Conservation (phyloP, 2,329 filamentous ascomycete genomes). For the Botrytis pseudocinerea region DNA sequence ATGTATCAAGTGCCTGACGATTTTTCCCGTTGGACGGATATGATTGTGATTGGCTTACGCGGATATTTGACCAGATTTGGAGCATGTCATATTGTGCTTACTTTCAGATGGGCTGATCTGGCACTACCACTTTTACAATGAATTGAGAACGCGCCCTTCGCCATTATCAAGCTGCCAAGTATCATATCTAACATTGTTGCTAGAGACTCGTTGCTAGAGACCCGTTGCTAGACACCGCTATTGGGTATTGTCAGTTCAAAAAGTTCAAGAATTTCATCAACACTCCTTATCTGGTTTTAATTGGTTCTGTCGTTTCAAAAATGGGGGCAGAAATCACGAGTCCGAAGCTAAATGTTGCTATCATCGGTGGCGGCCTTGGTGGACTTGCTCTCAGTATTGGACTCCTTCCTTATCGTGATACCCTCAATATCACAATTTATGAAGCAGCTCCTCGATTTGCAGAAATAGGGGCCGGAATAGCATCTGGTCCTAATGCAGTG, state of each 20-base stretch:
- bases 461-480: constrained; percentile 34
- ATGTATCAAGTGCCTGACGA: not conserved
- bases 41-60: not conserved
- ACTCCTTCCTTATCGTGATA: constrained; percentile 22
- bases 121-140: not conserved
- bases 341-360: constrained; percentile 25
- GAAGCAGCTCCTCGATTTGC: constrained; percentile 28
- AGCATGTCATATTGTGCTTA: not conserved
- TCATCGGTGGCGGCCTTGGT: constrained; percentile 35
- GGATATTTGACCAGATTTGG: not conserved
- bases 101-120: not conserved
- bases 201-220: not conserved
- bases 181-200: not conserved
- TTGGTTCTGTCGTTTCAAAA: not conserved
- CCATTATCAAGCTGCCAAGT: not conserved
- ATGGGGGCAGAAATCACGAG: not conserved
- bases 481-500: constrained; percentile 29
- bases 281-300: not conserved
- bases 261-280: not conserved
- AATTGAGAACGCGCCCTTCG: not conserved
- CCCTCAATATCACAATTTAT: constrained; percentile 29
- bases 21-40: not conserved
- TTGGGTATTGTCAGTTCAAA: not conserved
- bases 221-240: not conserved
- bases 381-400: constrained; percentile 31